Conservation (phyloP, 2,329 filamentous ascomycete genomes). For the Penicillium sp. region DNA sequence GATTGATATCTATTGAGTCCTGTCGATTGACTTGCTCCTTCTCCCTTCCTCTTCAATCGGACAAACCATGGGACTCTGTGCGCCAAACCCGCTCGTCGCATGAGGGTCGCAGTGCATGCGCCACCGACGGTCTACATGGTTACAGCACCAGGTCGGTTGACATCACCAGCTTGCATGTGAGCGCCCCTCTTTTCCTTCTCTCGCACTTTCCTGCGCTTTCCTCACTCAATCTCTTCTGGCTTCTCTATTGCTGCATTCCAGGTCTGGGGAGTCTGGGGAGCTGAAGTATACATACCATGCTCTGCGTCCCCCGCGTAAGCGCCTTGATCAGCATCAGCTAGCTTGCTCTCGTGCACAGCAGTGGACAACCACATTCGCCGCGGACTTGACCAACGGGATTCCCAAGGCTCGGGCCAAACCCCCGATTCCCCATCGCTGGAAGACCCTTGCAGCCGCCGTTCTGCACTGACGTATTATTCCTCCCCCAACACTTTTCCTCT, state of each 20-base stretch:
- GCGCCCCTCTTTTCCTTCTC: conserved; percentile 15
- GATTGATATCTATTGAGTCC: too few relatives aligned
- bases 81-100: too few relatives aligned
- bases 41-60: too few relatives aligned
- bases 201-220: conserved; percentile 1
- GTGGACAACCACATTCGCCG: too few relatives aligned
- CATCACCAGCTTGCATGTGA: conserved; percentile 14
- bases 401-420: conserved; percentile 3
- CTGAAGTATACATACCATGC: too few relatives aligned
- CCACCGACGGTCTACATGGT: not conserved
- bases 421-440: not conserved
- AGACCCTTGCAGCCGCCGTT: conserved; percentile 1
- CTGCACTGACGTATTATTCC: conserved; percentile 9
- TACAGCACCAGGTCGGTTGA: not conserved
- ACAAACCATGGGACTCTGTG: too few relatives aligned
- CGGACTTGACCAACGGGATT: conserved; percentile 6
- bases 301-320: too few relatives aligned
- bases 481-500: conserved; percentile 13
- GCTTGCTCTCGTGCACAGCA: too few relatives aligned
- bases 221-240: not conserved
- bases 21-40: too few relatives aligned
- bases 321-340: too few relatives aligned
- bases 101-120: too few relatives aligned
- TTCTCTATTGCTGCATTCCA: not conserved
- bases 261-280: not conserved